These are phyloP conservation scores for Leccinum olivaceopallidum DNA, from an alignment of 768 basidiomycete species.

Conservation along the genomic window DNA sequence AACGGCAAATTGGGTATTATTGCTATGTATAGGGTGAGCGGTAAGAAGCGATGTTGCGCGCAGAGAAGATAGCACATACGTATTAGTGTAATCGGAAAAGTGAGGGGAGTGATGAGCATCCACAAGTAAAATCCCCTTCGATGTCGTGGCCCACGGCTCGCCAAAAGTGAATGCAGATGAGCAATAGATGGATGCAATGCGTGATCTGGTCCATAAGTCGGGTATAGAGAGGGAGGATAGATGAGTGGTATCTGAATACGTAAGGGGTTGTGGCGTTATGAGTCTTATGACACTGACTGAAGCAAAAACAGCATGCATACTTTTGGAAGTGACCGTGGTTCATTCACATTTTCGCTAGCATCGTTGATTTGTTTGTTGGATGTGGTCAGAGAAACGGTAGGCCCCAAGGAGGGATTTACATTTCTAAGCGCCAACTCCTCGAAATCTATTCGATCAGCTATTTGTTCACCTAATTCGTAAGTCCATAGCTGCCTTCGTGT, in stretches of 20 bases:
- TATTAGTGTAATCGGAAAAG: conserved; percentile 73
- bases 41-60: neutral
- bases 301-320: conserved; percentile 7
- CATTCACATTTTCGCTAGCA: conserved; percentile 10
- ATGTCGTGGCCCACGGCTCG: conserved; percentile 61
- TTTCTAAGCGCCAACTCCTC: conserved; percentile 78
- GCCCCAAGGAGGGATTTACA: conserved; percentile 69
- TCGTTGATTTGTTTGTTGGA: conserved; percentile 19
- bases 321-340: conserved; percentile 10
- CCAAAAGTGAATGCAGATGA: conserved; percentile 54
- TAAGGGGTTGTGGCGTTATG: neutral
- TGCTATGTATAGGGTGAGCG: conserved; percentile 43
- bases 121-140: conserved; percentile 64
- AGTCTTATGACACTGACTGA: neutral
- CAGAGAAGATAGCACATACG: conserved; percentile 47
- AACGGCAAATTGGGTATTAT: conserved; percentile 83
- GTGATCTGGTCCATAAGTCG: conserved; percentile 29
- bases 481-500: conserved; percentile 48
- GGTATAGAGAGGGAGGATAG: conserved; percentile 53
- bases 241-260: conserved; percentile 50
- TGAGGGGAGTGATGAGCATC: conserved; percentile 67
- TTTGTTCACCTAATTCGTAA: conserved; percentile 63
- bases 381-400: conserved; percentile 38
- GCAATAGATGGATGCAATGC: conserved; percentile 34
- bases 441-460: conserved; percentile 74